Percentiles rank a stretch among this genome's conserved stretches.
These are phyloP conservation scores for Eustoma russellianum DNA, from an alignment of 257 asterid genomes.

Conservation along the genomic window DNA sequence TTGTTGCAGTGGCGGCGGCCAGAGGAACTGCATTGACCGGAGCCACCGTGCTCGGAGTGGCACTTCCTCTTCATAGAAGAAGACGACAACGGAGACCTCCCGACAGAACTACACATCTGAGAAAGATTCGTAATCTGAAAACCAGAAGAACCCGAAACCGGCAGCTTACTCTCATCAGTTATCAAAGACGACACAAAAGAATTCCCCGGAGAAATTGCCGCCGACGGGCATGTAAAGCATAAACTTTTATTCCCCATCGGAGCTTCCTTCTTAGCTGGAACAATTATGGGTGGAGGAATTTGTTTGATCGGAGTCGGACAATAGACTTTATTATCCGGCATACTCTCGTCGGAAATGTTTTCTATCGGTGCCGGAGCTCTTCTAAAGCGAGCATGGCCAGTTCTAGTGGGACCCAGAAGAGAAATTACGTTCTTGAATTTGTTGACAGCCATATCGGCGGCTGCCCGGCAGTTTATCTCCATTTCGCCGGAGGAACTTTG, in stretches of 20 bases:
- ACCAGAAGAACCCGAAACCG: slow-evolving; percentile 33
- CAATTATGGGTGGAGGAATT: slow-evolving; percentile 31
- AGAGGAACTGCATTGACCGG: slow-evolving; percentile 76
- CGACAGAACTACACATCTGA: slow-evolving; percentile 40
- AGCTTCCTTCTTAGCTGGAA: slow-evolving; percentile 16
- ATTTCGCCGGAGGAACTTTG: slow-evolving; percentile 8
- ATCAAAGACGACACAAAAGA: slow-evolving; percentile 44
- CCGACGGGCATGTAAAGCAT: slow-evolving; percentile 30
- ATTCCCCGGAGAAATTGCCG: slow-evolving; percentile 28
- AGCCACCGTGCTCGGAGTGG: slow-evolving; percentile 44
- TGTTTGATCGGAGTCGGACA: slow-evolving; percentile 86
- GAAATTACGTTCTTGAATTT: slow-evolving; percentile 55
- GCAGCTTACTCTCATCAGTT: slow-evolving; percentile 35
- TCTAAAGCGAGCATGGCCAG: slow-evolving; percentile 94
- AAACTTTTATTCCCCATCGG: slow-evolving; percentile 49
- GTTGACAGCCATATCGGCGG: slow-evolving; percentile 54
- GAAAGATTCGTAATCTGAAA: slow-evolving; percentile 40
- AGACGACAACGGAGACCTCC: slow-evolving; percentile 69
- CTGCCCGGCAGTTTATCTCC: slow-evolving; percentile 36
- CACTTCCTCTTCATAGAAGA: slow-evolving; percentile 66
- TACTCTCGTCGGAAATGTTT: neutral
- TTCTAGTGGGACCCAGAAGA: slow-evolving; percentile 51
- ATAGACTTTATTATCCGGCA: slow-evolving; percentile 30
- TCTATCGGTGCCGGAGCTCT: slow-evolving; percentile 34
- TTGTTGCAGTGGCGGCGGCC: slow-evolving; percentile 84